Evolutionary conservation across 176 grass and related monocot genomes (phyloP), one percentile per base, ranked within the genome.

Genomic region (Oryza glumipatula): DNA sequence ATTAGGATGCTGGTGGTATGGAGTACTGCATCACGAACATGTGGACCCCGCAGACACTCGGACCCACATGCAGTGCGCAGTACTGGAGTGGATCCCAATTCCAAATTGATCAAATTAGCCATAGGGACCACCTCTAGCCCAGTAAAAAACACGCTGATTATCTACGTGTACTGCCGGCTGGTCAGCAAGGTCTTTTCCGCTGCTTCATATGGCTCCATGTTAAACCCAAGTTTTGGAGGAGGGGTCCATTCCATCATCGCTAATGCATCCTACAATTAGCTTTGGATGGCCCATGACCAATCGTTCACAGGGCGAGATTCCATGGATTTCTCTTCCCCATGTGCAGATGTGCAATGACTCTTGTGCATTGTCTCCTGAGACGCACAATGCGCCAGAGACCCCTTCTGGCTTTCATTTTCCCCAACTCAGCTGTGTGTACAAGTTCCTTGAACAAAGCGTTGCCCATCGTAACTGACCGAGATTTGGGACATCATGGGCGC

Each of bases 311-410:
- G 46, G 77, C 3, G 72, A 26, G 67, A 86, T 86, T 76, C 63
- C 47, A 17, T 19, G 61, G 16, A 11, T 4, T 65, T 43, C 48
- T 32, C 48, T 35, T 60, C 32, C 74, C 13, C 73, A 22, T 61
- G 56, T 61, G 56, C 56, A 61, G 56, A n/a, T 11, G 72, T 17
- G 22, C 51, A 30, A 58, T 74, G 26, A 54, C 47, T 6, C 38
- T 41, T 13, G 72, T 82, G 78, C 82, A 19, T 84, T 74, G 79
- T 86, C 24, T 7, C 81, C 11, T 19, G 69, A 72, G 13, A 66
- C 41, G 5, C 39, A 52, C 14, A 43, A 68, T 39, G 24, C 1
- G 32, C 44, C 32, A 43, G 54, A 64, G 43, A 56, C 32, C 15
- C 32, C 32, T 41, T 9, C 45, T 32, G 36, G 21, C 58, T 83